Evolutionary conservation across 1,284 basidiomycete genomes (phyloP).

Genomic region (Mycena sp.): DNA sequence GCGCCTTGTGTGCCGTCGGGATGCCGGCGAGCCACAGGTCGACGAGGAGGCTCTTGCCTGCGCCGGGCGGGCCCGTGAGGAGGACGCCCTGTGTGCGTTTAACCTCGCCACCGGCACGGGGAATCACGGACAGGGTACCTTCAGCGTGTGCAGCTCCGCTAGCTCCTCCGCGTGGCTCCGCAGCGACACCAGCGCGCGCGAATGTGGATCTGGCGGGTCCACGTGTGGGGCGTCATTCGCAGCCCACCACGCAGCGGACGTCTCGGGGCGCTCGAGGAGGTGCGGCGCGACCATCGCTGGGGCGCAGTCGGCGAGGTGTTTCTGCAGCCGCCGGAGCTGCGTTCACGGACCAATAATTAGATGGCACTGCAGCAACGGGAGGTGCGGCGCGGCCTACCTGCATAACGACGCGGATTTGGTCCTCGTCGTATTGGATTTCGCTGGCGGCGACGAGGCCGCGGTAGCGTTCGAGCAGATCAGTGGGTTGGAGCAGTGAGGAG

Average conservation of each 20-base stretch:
- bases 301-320: slow-evolving; percentile 57
- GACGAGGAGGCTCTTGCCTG: slow-evolving; percentile 78
- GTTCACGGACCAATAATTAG: background rate
- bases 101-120: background rate
- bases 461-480: slow-evolving; percentile 60
- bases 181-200: slow-evolving; percentile 56
- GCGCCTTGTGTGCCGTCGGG: slow-evolving; percentile 66
- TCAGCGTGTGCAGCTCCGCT: slow-evolving; percentile 64
- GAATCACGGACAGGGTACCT: slow-evolving; percentile 45
- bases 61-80: slow-evolving; percentile 81
- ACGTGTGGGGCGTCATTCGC: slow-evolving; percentile 27
- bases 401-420: slow-evolving; percentile 74
- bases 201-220: slow-evolving; percentile 21
- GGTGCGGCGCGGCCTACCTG: slow-evolving; percentile 57
- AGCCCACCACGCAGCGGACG: slow-evolving; percentile 24
- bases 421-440: slow-evolving; percentile 66
- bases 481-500: slow-evolving; percentile 26
- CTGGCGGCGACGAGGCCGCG: slow-evolving; percentile 58
- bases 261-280: slow-evolving; percentile 34
- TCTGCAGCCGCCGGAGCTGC: slow-evolving; percentile 58
- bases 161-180: slow-evolving; percentile 70
- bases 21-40: slow-evolving; percentile 72
- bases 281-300: slow-evolving; percentile 51
- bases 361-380: too few relatives aligned
- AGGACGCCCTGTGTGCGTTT: slow-evolving; percentile 66